Evolutionary conservation across 1,139 yeast species (phyloP).

Genomic region (Ogataea hybrid): DNA sequence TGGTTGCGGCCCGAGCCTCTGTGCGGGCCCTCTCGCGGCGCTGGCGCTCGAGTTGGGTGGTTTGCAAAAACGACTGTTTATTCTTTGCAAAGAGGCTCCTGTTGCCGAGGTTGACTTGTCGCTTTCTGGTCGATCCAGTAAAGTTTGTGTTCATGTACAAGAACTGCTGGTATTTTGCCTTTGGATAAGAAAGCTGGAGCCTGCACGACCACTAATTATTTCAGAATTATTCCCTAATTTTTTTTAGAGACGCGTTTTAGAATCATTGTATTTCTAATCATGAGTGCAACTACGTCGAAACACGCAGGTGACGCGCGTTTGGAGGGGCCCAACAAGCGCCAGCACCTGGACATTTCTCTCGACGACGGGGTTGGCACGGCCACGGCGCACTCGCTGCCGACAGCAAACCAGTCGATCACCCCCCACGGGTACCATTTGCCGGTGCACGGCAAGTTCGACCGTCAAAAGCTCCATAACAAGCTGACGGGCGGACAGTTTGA

Average conservation of each 20-base stretch:
- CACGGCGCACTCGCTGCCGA: conserved; percentile 46
- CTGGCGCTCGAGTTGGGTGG: conserved; percentile 64
- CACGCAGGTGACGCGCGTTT: conserved; percentile 4
- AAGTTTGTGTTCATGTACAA: conserved; percentile 41
- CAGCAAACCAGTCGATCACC: conserved; percentile 37
- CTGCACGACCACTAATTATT: conserved; percentile 5
- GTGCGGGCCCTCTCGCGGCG: conserved; percentile 57
- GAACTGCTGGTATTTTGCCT: conserved; percentile 3
- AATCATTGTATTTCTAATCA: not conserved
- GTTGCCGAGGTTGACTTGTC: conserved; percentile 78
- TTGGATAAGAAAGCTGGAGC: conserved; percentile 6
- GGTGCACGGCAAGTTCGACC: conserved; percentile 22
- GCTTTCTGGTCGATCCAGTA: conserved; percentile 58
- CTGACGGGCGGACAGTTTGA: conserved; percentile 30
- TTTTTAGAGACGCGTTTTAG: conserved; percentile 10
- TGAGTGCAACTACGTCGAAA: conserved; percentile 3
- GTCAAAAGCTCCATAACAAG: conserved; percentile 28
- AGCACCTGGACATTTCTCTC: conserved; percentile 21
- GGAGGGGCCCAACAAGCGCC: conserved; percentile 17
- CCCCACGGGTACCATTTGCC: conserved; percentile 32
- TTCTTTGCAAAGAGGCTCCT: conserved; percentile 34
- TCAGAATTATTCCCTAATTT: not conserved
- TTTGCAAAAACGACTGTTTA: conserved; percentile 48
- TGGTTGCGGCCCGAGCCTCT: conserved; percentile 46
- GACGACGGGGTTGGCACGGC: conserved; percentile 28